Base-by-base conservation (phyloP, 345 rosid species). In the Salix brachista region DNA sequence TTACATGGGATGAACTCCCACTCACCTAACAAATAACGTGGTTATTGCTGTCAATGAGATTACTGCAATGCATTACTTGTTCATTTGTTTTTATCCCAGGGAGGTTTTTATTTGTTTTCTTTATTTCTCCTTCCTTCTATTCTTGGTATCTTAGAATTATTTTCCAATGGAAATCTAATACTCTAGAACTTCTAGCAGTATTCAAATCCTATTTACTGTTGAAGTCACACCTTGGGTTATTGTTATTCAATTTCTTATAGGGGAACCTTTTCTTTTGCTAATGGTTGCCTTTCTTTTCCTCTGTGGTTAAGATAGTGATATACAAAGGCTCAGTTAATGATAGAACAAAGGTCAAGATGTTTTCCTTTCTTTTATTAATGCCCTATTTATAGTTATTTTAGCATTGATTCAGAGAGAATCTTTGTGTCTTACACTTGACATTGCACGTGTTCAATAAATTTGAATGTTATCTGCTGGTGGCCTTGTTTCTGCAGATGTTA, bases 401-500 rank as follows among this genome's bases (percentile, higher is more conserved):
- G 44, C 32, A 46, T 75, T 71, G 50, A 32, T 80, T 74, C 65
- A 21, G 28, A 30, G 72, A 48, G 70, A 69, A 75, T 69, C 78
- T 46, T 67, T 81, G 71, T 48, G 54, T 66, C 64, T 76, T 52
- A 34, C 67, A 69, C 77, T 54, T 71, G 68, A 80, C 74, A 79
- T 52, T 67, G 52, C 46, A 58, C 70, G 58, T 86, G 69, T 73
- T 56, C 41, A 69, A n/a, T 79, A 69, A 68, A 74, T 72, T 77
- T 80, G 82, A 86, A 84, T 80, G 65, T 72, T 80, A 77, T 83
- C 75, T 79, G 81, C 87, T 79, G 78, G 83, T 85, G 87, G 83
- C 81, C 78, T 84, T 90, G 86, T 85, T 84, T 80, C 79, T 86
- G 91, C 93, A 86, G 91, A 87, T 85, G 77, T 81, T 85, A 88